These are phyloP conservation scores for Metarhizium sp. DNA, from an alignment of 2,329 filamentous ascomycete species.

Conservation along the genomic window DNA sequence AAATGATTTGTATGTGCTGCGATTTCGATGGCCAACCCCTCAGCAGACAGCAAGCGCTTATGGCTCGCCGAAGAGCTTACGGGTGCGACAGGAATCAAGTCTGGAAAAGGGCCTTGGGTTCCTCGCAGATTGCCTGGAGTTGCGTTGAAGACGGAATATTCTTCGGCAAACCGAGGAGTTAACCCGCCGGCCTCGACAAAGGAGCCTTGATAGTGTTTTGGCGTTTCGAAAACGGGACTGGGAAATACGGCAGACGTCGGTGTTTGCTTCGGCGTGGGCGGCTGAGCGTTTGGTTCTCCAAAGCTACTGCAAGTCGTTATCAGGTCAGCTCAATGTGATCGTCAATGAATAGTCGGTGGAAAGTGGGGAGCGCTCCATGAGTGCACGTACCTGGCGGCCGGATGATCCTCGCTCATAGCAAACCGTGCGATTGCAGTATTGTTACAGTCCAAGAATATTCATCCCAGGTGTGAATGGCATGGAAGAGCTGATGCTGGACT, in stretches of 20 bases:
- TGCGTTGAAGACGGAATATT: conserved; percentile 57
- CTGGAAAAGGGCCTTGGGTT: conserved; percentile 33
- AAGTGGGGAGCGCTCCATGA: conserved; percentile 7
- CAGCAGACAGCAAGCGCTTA: conserved; percentile 43
- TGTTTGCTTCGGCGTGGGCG: conserved; percentile 49
- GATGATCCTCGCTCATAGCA: conserved; percentile 58
- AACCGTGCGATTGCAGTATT: conserved; percentile 14
- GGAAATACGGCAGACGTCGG: conserved; percentile 44
- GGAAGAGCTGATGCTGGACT: conserved; percentile 1
- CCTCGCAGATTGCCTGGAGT: conserved; percentile 49
- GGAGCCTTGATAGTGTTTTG: conserved; percentile 35
- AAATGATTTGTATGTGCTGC: conserved; percentile 55
- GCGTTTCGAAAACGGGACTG: conserved; percentile 48
- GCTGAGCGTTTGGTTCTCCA: conserved; percentile 54
- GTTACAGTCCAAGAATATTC: conserved; percentile 9
- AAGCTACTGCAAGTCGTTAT: conserved; percentile 34
- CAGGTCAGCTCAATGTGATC: conserved; percentile 23
- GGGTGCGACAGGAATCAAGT: conserved; percentile 30
- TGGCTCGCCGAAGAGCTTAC: conserved; percentile 26
- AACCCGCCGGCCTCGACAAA: conserved; percentile 42
- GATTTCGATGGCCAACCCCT: conserved; percentile 39
- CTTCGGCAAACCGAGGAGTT: conserved; percentile 55
- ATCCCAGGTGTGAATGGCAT: conserved; percentile 5
- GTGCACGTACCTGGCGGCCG: conserved; percentile 39
- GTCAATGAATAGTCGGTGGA: conserved; percentile 9